A percentile compares a stretch with the other conserved stretches of the same genome.
phyloP scores from a whole-genome alignment of 371 early-diverging fungal species.

The Mitosporidium daphniae region DNA sequence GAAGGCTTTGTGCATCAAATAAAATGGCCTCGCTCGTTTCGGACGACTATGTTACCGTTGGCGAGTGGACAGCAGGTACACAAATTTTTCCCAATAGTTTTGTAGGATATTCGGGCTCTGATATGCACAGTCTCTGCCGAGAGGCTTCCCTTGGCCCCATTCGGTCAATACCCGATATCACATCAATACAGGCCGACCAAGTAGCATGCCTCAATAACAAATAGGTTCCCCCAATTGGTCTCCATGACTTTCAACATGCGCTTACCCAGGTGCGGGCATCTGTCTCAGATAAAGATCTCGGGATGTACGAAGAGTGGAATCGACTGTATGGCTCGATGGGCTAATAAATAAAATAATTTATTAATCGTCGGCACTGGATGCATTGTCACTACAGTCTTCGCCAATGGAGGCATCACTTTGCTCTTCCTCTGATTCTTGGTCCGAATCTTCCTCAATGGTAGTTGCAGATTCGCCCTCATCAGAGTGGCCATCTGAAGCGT shows the following conservation, averaged over 20 bases:
- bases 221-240: constrained; percentile 5
- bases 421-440: too few species aligned
- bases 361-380: too few species aligned
- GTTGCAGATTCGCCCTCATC: too few species aligned
- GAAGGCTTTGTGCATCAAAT: constrained; percentile 2
- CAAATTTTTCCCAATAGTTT: constrained; percentile 4
- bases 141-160: constrained; percentile 8
- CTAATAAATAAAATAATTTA: too few species aligned
- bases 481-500: too few species aligned
- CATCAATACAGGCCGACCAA: too few species aligned
- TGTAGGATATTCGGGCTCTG: constrained; percentile 12
- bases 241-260: constrained; percentile 9
- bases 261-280: constrained; percentile 9
- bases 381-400: too few species aligned
- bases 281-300: constrained; percentile 9
- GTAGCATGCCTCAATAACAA: constrained; percentile 3
- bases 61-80: constrained; percentile 15
- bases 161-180: constrained; percentile 9
- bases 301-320: constrained; percentile 9
- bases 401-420: too few species aligned
- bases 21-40: constrained; percentile 13
- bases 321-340: constrained; percentile 5
- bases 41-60: constrained; percentile 17
- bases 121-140: constrained; percentile 11
- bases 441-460: too few species aligned